Evolutionary conservation across 805 yeast species (phyloP), one percentile per base, ranked within the genome.

Genomic region (Tetrapisispora phaffii): DNA sequence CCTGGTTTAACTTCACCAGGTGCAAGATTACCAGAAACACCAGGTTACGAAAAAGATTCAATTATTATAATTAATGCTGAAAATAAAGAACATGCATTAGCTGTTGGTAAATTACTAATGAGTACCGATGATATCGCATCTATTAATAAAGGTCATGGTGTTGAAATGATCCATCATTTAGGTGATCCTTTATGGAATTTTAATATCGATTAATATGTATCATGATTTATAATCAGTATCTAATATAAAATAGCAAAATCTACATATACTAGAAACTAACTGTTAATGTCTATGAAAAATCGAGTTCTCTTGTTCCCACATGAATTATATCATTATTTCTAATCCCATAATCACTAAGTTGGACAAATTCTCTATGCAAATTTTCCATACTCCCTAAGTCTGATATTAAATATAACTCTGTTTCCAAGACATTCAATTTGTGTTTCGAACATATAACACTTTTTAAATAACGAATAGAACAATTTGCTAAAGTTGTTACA

Each of bases 1-100:
- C 96, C 96, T 3, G 96, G 96, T 17, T 73, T 87, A 51, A 87
- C 96, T 0, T 80, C 93, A 17, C 73, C 82, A 2, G 96, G 96
- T 35, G 96, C 95, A 19, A 66, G 68, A 44, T 69, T 88, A 49
- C 96, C 96, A 19, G 89, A 80, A 21, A 81, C 81, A 26, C 77
- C 81, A 33, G 74, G 75, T 7, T 56, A 44, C 32, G 63, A 57
- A 31, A 72, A 77, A 53, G 94, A 75, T 44, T 71, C 80, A n/a
- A 73, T 85, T 24, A 96, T 89, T 39, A 74, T 84, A 8, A 76
- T 90, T 22, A 83, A 80, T 60, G 96, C 97, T 41, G 96, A 89
- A 66, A 96, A 96, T 47, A 90, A 90, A 59, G 94, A 88, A 52
- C 71, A 75, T 56, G 95, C 97, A 0, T 68, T 90, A 65, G 97